A percentile compares a stretch with the other conserved stretches of the same genome.
These are phyloP conservation scores for Exophiala spinifera DNA, from an alignment of 2,329 filamentous ascomycete genomes.

Conservation along the genomic window DNA sequence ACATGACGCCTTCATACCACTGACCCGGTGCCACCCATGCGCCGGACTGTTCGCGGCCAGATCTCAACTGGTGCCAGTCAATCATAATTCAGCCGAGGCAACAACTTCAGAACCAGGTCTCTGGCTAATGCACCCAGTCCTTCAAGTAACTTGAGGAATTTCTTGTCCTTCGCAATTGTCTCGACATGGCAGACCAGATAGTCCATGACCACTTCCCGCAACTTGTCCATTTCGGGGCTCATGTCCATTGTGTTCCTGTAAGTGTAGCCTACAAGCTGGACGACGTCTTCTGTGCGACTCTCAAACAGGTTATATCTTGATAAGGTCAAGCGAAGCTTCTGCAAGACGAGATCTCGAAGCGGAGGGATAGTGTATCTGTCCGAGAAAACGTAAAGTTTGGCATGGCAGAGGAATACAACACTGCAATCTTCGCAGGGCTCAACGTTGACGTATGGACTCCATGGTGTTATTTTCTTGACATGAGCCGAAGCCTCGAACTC, in stretches of 20 bases:
- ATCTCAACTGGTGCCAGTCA: background rate
- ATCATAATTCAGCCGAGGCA: conserved; percentile 5
- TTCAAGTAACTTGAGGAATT: conserved; percentile 11
- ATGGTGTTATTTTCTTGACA: conserved; percentile 2
- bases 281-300: conserved; percentile 30
- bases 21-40: no score
- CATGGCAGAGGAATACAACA: conserved; percentile 41
- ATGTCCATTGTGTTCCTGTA: conserved; percentile 36
- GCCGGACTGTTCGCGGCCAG: no score
- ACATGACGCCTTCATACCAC: no score
- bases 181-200: conserved; percentile 29
- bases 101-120: conserved; percentile 14
- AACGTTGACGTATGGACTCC: conserved; percentile 17
- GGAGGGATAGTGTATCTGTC: conserved; percentile 35
- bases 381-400: conserved; percentile 40
- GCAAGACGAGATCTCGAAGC: conserved; percentile 31
- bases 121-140: conserved; percentile 6
- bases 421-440: conserved; percentile 31
- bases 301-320: conserved; percentile 32
- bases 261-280: conserved; percentile 37
- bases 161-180: conserved; percentile 4
- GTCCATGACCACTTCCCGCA: conserved; percentile 26
- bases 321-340: conserved; percentile 25
- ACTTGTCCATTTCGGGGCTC: conserved; percentile 8
- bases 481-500: conserved; percentile 3